Evolutionary conservation across 352 stramenopile genomes (phyloP), one percentile per base, ranked within the genome.

Genomic region (Pythium phragmitis): DNA sequence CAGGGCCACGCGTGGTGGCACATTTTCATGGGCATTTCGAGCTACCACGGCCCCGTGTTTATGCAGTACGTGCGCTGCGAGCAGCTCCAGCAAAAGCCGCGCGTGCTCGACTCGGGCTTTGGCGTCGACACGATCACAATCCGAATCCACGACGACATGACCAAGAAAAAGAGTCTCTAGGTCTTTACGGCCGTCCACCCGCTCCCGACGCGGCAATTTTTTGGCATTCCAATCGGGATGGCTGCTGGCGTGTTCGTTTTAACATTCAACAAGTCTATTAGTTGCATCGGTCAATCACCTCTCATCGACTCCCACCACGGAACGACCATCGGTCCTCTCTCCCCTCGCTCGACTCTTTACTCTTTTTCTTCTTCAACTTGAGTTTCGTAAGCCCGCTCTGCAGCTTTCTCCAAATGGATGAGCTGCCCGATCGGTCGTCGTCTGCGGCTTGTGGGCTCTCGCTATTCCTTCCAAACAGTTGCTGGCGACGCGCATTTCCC

Each of bases 1-100:
- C 85, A 94, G 56, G 85, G 82, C 30, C 85, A 94, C 67, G 85
- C 83, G 26, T 94, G 80, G 85, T 94, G 85, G 85, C 85, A 94
- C 66, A 70, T 91, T 14, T 86, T 94, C 69, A 91, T 89, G 74
- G 82, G 83, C 37, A 77, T 94, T n/a, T 85, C 80, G 42, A 82
- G 67, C 5, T 94, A 94, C 67, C 74, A 91, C 58, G 85, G 85
- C 2, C 82, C 83, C 0, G 78, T 94, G 26, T 94, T 94, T 55
- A 92, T 92, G 85, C 83, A 94, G 64, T 94, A 90, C 73, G 82
- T 92, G 54, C 83, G 85, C 13, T 82, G 86, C 68, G 81, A 91
- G 60, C 74, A 92, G 69, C 78, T 87, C 9, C 59, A 92, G 70
- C 75, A 80, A 43, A 88, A 88, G 53, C 71, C 74, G 13, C 59